Base-by-base conservation (phyloP, 495 filamentous ascomycete species). In the Hypoxylon crocopeplum region DNA sequence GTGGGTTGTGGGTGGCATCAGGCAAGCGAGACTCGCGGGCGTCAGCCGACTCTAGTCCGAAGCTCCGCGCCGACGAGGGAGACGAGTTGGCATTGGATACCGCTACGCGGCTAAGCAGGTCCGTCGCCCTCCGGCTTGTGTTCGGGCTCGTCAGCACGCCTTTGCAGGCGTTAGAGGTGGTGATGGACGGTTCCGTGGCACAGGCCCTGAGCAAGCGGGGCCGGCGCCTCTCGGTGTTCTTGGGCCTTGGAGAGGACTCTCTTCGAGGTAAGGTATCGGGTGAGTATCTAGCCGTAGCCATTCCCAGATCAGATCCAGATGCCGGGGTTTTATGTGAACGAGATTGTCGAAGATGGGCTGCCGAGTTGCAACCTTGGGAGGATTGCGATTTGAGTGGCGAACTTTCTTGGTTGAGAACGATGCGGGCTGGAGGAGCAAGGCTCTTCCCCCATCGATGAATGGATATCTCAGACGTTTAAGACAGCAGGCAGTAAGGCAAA, bases 171-270 rank as follows among this genome's bases (percentile, higher is more conserved):
- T 82, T 81, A 48, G 79, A 81, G 1, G 77, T 78, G n/a, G 78
- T 82, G 54, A 84, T 79, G 32, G 77, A 79, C 0, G 81, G 79
- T 52, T 79, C 78, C 22, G 81, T 84, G 25, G 78, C 80, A 34
- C 72, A 69, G 12, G 79, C 74, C 37, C 81, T 72, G 45, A 82
- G 71, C 22, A 84, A 71, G 46, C 75, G 75, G 36, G 81, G 80
- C 52, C 80, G 72, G 47, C 75, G 68, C 39, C 67, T 56, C 57
- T 69, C 62, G 1, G 56, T 17, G 30, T 39, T 56, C 51, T 57
- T 56, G 16, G 62, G 56, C 19, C 62, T 51, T 22, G 62, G 62
- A 29, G 62, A 66, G 2, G 56, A 48, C 41, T 66, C 62, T 40
- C 62, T 41, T 41, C 62, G 62, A 19, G 62, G 27, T 20, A 66